Evolutionary conservation across 768 basidiomycete species (phyloP), one percentile per base, ranked within the genome.

Genomic region (Filobasidium floriforme): DNA sequence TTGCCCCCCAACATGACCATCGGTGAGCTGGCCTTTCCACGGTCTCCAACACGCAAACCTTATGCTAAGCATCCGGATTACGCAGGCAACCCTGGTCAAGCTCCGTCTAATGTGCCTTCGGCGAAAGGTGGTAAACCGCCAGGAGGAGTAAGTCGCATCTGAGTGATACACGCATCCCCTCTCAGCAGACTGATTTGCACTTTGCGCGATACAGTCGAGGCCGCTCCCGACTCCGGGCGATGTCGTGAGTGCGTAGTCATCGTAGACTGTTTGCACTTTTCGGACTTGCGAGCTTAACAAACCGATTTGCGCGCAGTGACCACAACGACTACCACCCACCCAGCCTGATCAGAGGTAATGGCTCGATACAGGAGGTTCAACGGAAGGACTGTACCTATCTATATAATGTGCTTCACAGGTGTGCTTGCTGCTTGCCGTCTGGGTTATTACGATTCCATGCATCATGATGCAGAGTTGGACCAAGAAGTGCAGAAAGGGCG

Each of bases 1-100:
- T 41, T 68, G 11, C 67, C 67, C 11, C 63, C 62, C 11, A 29
- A 51, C 14, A 68, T 68, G 67, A 59, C 55, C 22, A 49, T 68
- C 40, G 67, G 67, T 68, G 54, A 32, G 62, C 32, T 37, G 32
- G 4, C 32, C 32, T 9, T 37, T 9, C 9, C 9, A 37, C 4
- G 9, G 41, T 59, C n/a, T 7, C 18, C 15, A 1, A 41, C 43
- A 6, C 41, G 43, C 2, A 28, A 9, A 24, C 32, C 32, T 37
- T 37, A 3, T 37, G 32, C 32, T 37, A 37, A 37, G 32, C 32
- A 37, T 18, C 40, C 19, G 15, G 10, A 24, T 55, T n/a, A 41
- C 32, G 37, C 60, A 66, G 60, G 60, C 29, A 55, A 55, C 12
- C 65, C 65, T 41, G 37, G 44, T 5, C 18, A 41, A 14, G 24